phyloP scores from a whole-genome alignment of 129 eudicot species.

The Tanacetum coccineum region DNA sequence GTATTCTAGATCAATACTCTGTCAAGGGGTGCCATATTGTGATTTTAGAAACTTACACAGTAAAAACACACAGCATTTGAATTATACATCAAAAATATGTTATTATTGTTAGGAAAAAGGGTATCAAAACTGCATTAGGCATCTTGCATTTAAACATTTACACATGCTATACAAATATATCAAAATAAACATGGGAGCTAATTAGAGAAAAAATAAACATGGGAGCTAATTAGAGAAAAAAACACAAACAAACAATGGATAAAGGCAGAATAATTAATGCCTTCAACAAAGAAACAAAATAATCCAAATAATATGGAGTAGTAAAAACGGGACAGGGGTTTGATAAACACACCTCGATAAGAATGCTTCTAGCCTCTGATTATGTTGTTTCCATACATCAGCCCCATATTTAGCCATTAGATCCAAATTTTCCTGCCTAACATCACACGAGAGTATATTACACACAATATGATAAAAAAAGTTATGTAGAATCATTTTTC shows the following conservation, averaged over 20 bases:
- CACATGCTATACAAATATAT: too few species aligned
- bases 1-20: background rate
- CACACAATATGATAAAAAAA: background rate
- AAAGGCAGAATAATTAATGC: conserved; percentile 1
- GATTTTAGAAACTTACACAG: conserved; percentile 5
- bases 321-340: background rate
- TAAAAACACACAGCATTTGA: too few species aligned
- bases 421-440: conserved; percentile 88
- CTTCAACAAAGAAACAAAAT: conserved; percentile 7
- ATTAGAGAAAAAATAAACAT: background rate
- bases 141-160: too few species aligned
- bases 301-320: conserved; percentile 1
- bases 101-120: too few species aligned
- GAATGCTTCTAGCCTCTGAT: conserved; percentile 81
- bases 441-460: conserved; percentile 19
- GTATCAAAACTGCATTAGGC: too few species aligned
- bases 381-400: conserved; percentile 88
- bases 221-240: too few species aligned
- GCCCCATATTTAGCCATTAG: conserved; percentile 80
- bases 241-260: background rate
- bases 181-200: background rate
- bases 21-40: conserved; percentile 1
- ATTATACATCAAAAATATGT: too few species aligned
- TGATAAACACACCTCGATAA: conserved; percentile 50
- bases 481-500: background rate